A percentile compares a stretch with the other conserved stretches of the same genome.
These are phyloP conservation scores for Podila minutissima DNA, from an alignment of 192 early-diverging fungal species.

Conservation along the genomic window DNA sequence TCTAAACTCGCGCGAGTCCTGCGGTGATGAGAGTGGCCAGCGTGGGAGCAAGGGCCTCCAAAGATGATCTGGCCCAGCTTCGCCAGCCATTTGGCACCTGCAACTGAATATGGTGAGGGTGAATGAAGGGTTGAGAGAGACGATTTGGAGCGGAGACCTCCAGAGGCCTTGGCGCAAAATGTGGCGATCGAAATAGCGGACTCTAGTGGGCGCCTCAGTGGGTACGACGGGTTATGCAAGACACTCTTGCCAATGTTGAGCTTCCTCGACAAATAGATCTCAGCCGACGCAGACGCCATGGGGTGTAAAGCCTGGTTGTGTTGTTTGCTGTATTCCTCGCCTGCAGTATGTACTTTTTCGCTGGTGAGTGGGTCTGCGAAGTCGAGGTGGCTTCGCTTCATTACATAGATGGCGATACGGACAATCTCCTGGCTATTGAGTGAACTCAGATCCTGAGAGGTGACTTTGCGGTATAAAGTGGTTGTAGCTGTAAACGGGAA, in stretches of 20 bases:
- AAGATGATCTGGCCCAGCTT: constrained; percentile 43
- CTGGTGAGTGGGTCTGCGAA: constrained; percentile 30
- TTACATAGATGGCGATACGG: constrained; percentile 26
- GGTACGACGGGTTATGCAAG: constrained; percentile 12
- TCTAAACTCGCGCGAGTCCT: constrained; percentile 10
- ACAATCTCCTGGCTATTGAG: constrained; percentile 35
- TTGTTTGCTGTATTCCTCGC: constrained; percentile 17
- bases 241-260: constrained; percentile 35
- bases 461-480: neutral
- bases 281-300: neutral
- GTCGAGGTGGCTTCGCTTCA: constrained; percentile 14
- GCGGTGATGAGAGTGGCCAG: constrained; percentile 27
- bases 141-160: neutral
- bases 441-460: neutral
- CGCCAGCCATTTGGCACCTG: constrained; percentile 21
- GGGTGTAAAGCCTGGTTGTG: neutral
- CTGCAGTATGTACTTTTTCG: constrained; percentile 34
- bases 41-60: constrained; percentile 24
- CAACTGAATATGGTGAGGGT: neutral
- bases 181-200: constrained; percentile 20
- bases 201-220: neutral
- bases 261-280: constrained; percentile 18
- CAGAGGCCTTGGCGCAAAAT: constrained; percentile 31
- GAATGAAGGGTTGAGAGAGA: neutral
- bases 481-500: constrained; percentile 16